Evolutionary conservation across 176 grass and related monocot genomes (phyloP).

Genomic region (Oropetium thomaeum): DNA sequence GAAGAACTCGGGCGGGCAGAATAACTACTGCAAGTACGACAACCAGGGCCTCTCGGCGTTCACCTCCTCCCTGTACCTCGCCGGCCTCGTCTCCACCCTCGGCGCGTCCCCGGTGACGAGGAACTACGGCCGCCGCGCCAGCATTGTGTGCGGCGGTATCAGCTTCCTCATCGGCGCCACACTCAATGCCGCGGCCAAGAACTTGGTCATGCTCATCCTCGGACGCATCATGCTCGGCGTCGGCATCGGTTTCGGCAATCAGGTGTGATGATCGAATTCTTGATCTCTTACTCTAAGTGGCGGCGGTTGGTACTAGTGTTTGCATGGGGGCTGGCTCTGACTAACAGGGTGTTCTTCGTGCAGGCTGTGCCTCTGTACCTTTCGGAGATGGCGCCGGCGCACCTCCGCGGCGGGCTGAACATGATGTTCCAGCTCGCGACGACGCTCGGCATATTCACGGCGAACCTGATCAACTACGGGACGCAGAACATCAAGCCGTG

Average conservation of each 20-base stretch:
- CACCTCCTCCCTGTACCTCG: constrained; percentile 80
- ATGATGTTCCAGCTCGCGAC: constrained; percentile 99
- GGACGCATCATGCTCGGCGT: constrained; percentile 93
- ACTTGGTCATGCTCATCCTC: constrained; percentile 75
- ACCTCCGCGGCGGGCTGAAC: constrained; percentile 85
- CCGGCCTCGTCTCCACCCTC: constrained; percentile 73
- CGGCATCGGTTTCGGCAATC: constrained; percentile 88
- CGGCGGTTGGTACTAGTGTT: background rate
- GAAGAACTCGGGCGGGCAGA: constrained; percentile 58
- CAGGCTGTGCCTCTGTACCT: constrained; percentile 85
- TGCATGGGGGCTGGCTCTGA: background rate
- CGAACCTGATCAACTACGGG: constrained; percentile 97
- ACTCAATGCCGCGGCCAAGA: constrained; percentile 65
- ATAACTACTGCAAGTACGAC: constrained; percentile 96
- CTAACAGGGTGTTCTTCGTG: background rate
- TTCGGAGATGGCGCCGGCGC: constrained; percentile 91
- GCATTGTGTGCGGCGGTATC: constrained; percentile 83
- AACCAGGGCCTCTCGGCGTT: constrained; percentile 74
- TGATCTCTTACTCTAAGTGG: background rate
- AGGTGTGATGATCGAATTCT: constrained; percentile 30
- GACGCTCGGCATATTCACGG: constrained; percentile 87
- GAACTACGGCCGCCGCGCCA: constrained; percentile 78
- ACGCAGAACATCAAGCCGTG: constrained; percentile 77
- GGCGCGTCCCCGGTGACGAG: constrained; percentile 71
- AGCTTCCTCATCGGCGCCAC: constrained; percentile 78